Conservation (phyloP, 768 basidiomycete species). For the Trametes elegans region DNA sequence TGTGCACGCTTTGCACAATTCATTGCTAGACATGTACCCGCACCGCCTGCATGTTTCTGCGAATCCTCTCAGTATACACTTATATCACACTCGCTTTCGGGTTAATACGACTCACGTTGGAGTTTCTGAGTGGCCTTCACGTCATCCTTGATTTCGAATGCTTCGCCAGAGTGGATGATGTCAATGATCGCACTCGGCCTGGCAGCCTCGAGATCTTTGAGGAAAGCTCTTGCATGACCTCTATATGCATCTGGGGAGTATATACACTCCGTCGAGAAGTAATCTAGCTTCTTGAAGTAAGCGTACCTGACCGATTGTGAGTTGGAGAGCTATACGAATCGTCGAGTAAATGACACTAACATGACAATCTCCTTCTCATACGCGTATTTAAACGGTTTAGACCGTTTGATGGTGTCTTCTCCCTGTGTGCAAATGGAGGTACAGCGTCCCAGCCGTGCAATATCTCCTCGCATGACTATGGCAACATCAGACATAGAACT, state of each 20-base stretch:
- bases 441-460: slow-evolving; percentile 90
- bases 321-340: background rate
- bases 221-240: slow-evolving; percentile 89
- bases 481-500: background rate
- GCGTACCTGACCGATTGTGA: slow-evolving; percentile 68
- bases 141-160: slow-evolving; percentile 82
- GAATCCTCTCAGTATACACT: background rate
- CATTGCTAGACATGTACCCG: slow-evolving; percentile 94
- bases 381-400: slow-evolving; percentile 99
- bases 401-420: slow-evolving; percentile 93
- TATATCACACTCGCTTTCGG: background rate
- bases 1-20: slow-evolving; percentile 94
- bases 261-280: slow-evolving; percentile 99
- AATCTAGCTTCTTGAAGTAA: slow-evolving; percentile 98
- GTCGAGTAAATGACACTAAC: slow-evolving; percentile 43
- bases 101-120: slow-evolving; percentile 64
- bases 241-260: slow-evolving; percentile 99
- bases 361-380: slow-evolving; percentile 99
- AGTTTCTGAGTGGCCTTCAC: slow-evolving; percentile 80
- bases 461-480: slow-evolving; percentile 96
- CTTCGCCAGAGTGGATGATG: slow-evolving; percentile 95
- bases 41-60: slow-evolving; percentile 89
- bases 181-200: slow-evolving; percentile 96
- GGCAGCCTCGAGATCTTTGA: slow-evolving; percentile 94
- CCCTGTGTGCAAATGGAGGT: slow-evolving; percentile 94